A percentile compares a stretch with the other conserved stretches of the same genome.
Conservation (phyloP, 306 rosid species). For the Cicer yamashitae region DNA sequence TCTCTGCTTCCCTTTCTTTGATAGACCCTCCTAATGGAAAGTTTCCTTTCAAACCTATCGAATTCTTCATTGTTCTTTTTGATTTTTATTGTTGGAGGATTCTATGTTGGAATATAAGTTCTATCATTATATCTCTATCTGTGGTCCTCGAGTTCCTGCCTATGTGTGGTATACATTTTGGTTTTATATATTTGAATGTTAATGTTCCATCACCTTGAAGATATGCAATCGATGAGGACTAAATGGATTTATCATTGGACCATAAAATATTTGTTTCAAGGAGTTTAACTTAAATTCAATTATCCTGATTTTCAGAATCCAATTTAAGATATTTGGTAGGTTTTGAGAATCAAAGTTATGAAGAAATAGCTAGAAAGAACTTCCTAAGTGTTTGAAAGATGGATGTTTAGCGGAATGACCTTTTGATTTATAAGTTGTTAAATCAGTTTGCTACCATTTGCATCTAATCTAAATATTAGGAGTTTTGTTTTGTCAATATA, state of each 20-base stretch:
- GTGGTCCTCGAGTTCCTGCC: neutral
- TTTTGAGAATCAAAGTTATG: conserved; percentile 5
- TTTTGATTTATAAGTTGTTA: conserved; percentile 28
- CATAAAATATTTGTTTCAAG: conserved; percentile 26
- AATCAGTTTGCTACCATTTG: conserved; percentile 17
- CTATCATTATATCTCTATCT: neutral
- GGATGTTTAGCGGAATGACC: conserved; percentile 4
- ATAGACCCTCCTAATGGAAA: neutral
- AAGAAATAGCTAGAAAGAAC: conserved; percentile 30
- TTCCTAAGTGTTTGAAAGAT: conserved; percentile 11
- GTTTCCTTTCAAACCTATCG: neutral
- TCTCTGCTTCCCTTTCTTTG: neutral
- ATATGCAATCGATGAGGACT: neutral
- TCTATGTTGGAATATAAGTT: conserved; percentile 1
- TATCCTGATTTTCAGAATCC: conserved; percentile 15
- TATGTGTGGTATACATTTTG: conserved; percentile 10
- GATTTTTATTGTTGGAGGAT: neutral
- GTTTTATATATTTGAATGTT: conserved; percentile 15
- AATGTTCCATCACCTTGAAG: conserved; percentile 28
- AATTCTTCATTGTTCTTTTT: neutral
- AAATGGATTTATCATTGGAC: conserved; percentile 21
- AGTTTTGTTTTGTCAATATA: conserved; percentile 29
- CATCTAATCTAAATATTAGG: conserved; percentile 17
- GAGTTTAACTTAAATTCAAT: conserved; percentile 14
- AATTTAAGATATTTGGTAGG: conserved; percentile 26